Evolutionary conservation across 768 basidiomycete species (phyloP).

Genomic region (Suillus luteus): DNA sequence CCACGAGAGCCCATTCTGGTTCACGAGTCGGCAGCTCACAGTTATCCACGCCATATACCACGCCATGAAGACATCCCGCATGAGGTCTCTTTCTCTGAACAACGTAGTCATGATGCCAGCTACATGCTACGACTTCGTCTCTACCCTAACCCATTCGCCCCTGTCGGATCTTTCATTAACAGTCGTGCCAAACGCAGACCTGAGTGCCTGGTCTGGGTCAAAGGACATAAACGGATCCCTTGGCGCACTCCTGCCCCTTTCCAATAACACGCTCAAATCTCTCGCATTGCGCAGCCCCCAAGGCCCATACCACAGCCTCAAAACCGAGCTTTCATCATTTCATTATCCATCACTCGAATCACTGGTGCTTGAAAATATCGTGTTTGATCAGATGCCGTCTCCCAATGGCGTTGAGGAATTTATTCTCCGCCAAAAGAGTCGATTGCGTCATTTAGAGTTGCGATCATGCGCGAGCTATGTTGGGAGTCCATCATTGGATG

Average conservation of each 20-base stretch:
- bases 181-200: constrained; percentile 33
- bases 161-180: constrained; percentile 33
- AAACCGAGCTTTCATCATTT: constrained; percentile 21
- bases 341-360: constrained; percentile 30
- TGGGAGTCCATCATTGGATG: constrained; percentile 12
- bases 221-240: constrained; percentile 30
- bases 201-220: constrained; percentile 33
- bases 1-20: constrained; percentile 34
- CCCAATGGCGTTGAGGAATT: constrained; percentile 32
- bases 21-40: constrained; percentile 30
- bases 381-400: constrained; percentile 28
- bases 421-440: constrained; percentile 32
- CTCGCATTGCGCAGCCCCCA: constrained; percentile 31
- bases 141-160: constrained; percentile 26
- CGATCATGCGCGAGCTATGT: constrained; percentile 30
- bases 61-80: constrained; percentile 21
- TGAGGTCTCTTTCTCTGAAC: constrained; percentile 28
- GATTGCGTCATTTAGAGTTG: constrained; percentile 27
- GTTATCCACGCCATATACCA: constrained; percentile 28
- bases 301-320: constrained; percentile 32
- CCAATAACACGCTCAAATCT: constrained; percentile 23
- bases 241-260: constrained; percentile 25
- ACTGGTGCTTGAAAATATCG: constrained; percentile 31
- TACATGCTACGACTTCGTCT: constrained; percentile 30
- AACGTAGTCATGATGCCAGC: constrained; percentile 29